These are phyloP conservation scores for Colletotrichum echinochloae DNA, from an alignment of 2,329 filamentous ascomycete genomes.

Conservation along the genomic window DNA sequence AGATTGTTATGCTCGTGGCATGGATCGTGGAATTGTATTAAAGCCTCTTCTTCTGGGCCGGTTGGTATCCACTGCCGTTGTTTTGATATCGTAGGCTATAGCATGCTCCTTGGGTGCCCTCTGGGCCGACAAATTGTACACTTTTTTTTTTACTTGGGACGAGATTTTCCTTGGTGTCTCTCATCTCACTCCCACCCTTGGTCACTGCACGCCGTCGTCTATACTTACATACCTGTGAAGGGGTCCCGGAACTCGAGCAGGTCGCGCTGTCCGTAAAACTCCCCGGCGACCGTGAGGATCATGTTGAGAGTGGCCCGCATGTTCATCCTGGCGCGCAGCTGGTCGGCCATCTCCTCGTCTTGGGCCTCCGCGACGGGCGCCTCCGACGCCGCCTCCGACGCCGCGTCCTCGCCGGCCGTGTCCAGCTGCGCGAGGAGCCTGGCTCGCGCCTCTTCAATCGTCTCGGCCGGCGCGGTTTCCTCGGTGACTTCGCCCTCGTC, in stretches of 20 bases:
- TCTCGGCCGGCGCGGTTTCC: conserved; percentile 45
- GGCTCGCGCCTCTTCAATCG: conserved; percentile 61
- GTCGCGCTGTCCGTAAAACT: conserved; percentile 91
- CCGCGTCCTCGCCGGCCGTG: conserved; percentile 45
- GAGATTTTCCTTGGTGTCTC: too few species aligned
- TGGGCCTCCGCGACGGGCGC: conserved; percentile 34
- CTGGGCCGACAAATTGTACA: conserved; percentile 21
- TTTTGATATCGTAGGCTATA: conserved; percentile 33
- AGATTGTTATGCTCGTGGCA: background rate
- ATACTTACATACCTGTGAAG: conserved; percentile 61
- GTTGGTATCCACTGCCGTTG: conserved; percentile 9
- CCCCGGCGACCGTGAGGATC: conserved; percentile 88
- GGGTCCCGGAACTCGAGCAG: conserved; percentile 80
- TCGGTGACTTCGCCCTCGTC: conserved; percentile 50
- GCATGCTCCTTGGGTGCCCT: conserved; percentile 3
- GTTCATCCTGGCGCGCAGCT: conserved; percentile 58
- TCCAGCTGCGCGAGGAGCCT: conserved; percentile 61
- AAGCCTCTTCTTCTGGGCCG: background rate
- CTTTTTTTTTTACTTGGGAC: background rate
- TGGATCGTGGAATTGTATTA: conserved; percentile 9
- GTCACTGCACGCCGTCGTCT: background rate
- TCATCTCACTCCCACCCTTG: background rate
- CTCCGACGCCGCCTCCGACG: conserved; percentile 42
- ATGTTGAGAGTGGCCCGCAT: conserved; percentile 85
- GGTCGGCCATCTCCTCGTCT: conserved; percentile 40